Evolutionary conservation across 2,329 filamentous ascomycete genomes (phyloP).

Genomic region (Paramyrothecium roridum): DNA sequence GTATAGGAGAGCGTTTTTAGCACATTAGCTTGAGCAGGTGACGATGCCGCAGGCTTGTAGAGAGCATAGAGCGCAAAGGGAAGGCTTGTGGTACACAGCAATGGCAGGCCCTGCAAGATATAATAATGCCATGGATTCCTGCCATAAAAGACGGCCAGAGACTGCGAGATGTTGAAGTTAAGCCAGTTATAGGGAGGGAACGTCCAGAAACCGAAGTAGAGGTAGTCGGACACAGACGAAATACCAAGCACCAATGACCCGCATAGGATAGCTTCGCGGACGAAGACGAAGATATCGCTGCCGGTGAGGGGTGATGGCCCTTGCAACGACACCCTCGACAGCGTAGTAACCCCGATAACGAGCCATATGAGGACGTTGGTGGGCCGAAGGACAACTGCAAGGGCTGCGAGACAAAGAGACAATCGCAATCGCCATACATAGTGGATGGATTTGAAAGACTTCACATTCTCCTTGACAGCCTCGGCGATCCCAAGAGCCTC

Average conservation of each 20-base stretch:
- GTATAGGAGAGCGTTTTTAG: conserved; percentile 49
- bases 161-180: conserved; percentile 85
- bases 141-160: conserved; percentile 89
- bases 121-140: conserved; percentile 92
- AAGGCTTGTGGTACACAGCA: conserved; percentile 78
- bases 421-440: conserved; percentile 35
- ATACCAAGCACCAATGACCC: conserved; percentile 57
- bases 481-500: conserved; percentile 50
- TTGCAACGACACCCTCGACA: conserved; percentile 35
- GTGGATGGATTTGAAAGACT: conserved; percentile 20
- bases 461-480: conserved; percentile 36
- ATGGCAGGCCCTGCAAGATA: conserved; percentile 80
- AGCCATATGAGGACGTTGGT: conserved; percentile 89
- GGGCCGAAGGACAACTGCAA: conserved; percentile 82
- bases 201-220: conserved; percentile 82
- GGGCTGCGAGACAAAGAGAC: conserved; percentile 71
- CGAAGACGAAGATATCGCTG: conserved; percentile 47
- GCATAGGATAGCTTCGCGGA: conserved; percentile 64
- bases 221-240: conserved; percentile 66
- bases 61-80: conserved; percentile 71
- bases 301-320: conserved; percentile 37
- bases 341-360: conserved; percentile 49
- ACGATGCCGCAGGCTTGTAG: conserved; percentile 41
- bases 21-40: conserved; percentile 28
- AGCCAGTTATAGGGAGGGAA: conserved; percentile 86